phyloP scores from a whole-genome alignment of 177 flowering plant species.

The Vitis hybrid region DNA sequence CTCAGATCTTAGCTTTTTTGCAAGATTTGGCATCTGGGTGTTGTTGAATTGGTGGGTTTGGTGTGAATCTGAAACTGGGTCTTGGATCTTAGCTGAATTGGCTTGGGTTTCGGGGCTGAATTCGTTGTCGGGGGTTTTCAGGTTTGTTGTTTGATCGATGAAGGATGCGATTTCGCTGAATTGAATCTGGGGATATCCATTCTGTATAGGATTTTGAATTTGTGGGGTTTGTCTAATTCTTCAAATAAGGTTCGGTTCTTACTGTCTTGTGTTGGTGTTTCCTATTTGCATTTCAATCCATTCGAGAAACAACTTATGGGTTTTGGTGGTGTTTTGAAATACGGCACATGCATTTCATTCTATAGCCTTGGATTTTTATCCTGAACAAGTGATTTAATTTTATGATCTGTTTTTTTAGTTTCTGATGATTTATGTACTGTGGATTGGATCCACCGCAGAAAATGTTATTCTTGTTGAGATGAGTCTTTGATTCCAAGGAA shows the following conservation, averaged over 20 bases:
- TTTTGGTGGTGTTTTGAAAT: too few relatives aligned
- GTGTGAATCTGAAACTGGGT: slow-evolving; percentile 24
- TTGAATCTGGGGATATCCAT: slow-evolving; percentile 23
- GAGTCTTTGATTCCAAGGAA: neutral
- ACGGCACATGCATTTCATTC: neutral
- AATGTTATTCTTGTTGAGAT: neutral
- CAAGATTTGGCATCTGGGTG: slow-evolving; percentile 34
- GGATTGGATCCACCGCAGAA: slow-evolving; percentile 15
- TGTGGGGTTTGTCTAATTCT: slow-evolving; percentile 11
- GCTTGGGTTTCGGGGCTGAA: slow-evolving; percentile 4
- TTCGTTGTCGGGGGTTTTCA: slow-evolving; percentile 5
- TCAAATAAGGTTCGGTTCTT: slow-evolving; percentile 16
- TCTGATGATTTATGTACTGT: neutral
- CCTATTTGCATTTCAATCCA: slow-evolving; percentile 14
- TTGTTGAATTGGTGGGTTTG: slow-evolving; percentile 25
- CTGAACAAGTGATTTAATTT: neutral
- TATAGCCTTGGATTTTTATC: neutral
- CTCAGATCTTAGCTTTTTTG: slow-evolving; percentile 37
- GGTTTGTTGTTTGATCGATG: slow-evolving; percentile 25
- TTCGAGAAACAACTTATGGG: neutral
- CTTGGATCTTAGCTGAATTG: slow-evolving; percentile 15
- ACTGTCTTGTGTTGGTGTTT: slow-evolving; percentile 6
- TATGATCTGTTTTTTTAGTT: neutral
- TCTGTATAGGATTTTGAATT: slow-evolving; percentile 10
- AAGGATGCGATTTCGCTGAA: slow-evolving; percentile 29